Base-by-base conservation (phyloP, 129 eudicot species). In the Heracleum sosnowskyi region DNA sequence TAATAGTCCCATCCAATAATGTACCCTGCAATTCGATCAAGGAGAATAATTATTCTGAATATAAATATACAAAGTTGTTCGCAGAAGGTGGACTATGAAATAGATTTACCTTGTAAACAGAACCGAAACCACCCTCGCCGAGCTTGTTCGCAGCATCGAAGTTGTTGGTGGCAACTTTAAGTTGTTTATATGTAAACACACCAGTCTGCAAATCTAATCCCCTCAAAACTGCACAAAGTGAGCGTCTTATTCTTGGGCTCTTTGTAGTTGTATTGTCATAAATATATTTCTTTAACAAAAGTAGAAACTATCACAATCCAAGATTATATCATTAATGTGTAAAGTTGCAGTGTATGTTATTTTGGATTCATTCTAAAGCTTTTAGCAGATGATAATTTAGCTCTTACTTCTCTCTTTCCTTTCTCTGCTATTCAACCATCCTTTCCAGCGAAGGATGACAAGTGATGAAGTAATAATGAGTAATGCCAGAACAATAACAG, bases 51-150 rank as follows among this genome's bases (percentile, higher is more conserved):
- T 57, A 29, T 4, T 64, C 37, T 29, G 37, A 12, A 64, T 31
- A 29, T 15, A 29, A 64, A 64, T 13, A 31, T 29, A 29, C 22
- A 0, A 15, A 64, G n/a, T n/a, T n/a, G n/a, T n/a, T n/a, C n/a
- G n/a, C n/a, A n/a, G n/a, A 31, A 26, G 28, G 69, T 37, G 70
- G 7, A 64, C 2, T 64, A 12, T 64, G 70, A 11, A 64, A 64
- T 31, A 29, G 70, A 39, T 69, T 6, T 78, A 91, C 97, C 89
- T 83, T 85, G 84, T 87, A 91, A 9, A 91, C 97, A 13, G 89
- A 74, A 70, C 97, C 93, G 76, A 91, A 91, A 69, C 97, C 93
- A 55, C 97, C 97, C 80, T 89, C 91, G 2, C 97, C 97, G 72
- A 91, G 80, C 82, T 91, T 91, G 78, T 87, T 87, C 3, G 74